Conservation (phyloP, 2,329 filamentous ascomycete genomes). For the Trichoderma sp. region DNA sequence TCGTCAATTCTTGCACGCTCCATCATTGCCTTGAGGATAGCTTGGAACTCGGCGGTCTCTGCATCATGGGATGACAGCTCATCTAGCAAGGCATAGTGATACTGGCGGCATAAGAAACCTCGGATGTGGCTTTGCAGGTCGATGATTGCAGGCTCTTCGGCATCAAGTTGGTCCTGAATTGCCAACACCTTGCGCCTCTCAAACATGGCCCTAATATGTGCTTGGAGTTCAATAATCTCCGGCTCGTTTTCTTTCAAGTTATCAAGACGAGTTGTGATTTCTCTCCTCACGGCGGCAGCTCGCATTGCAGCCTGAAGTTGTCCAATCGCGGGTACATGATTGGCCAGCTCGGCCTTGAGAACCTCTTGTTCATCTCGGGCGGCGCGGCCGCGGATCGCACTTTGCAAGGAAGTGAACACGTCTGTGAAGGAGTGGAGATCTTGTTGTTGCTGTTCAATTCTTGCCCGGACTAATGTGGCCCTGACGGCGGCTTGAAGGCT, state of each 20-base stretch:
- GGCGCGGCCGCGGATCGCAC: conserved; percentile 45
- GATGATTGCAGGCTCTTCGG: conserved; percentile 54
- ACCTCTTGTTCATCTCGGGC: conserved; percentile 44
- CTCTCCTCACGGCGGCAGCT: conserved; percentile 52
- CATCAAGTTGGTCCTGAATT: conserved; percentile 55
- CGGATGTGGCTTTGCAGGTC: conserved; percentile 65
- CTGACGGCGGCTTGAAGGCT: conserved; percentile 65
- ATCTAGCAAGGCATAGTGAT: conserved; percentile 61
- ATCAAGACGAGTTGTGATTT: conserved; percentile 48
- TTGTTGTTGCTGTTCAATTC: conserved; percentile 50
- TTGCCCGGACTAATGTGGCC: conserved; percentile 57
- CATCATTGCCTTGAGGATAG: conserved; percentile 74
- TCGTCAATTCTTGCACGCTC: conserved; percentile 70
- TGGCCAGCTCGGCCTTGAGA: conserved; percentile 48
- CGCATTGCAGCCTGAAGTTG: conserved; percentile 52
- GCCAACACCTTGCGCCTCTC: conserved; percentile 48
- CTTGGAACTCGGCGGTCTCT: conserved; percentile 69
- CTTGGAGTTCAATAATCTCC: conserved; percentile 53
- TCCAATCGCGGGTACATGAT: conserved; percentile 44
- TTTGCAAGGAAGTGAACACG: conserved; percentile 47
- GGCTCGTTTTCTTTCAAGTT: conserved; percentile 46
- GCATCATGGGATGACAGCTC: conserved; percentile 67
- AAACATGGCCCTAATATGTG: conserved; percentile 59
- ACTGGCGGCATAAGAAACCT: conserved; percentile 61
- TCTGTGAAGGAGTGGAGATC: conserved; percentile 49